Base-by-base conservation (phyloP, 2,329 filamentous ascomycete genomes). In the Paramyrothecium roridum region DNA sequence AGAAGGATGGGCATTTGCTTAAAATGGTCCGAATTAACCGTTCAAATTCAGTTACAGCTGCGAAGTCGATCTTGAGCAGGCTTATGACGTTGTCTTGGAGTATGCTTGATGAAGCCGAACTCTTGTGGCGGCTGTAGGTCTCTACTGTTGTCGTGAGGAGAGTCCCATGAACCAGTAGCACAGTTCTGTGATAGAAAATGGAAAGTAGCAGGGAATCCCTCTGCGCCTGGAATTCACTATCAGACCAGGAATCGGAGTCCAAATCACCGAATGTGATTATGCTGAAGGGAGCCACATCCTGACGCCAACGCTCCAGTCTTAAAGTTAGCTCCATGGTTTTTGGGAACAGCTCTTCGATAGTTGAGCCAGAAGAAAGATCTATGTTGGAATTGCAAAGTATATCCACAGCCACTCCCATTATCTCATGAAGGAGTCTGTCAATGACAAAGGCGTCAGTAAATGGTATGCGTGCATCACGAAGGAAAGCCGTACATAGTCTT, bases 11-110 rank as follows among this genome's bases (percentile, higher is more conserved):
- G 3, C n/a, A n/a, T 59, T 47, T n/a, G 61, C 50, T 2, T 50
- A 54, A 2, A 65, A 67, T 56, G 10, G 54, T 47, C 2, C 59
- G 46, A 8, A 65, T 56, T 1, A 67, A 33, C 2, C 22, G 53
- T 6, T 64, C 61, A 33, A 64, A 63, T n/a, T 61, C 59, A 11
- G 52, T 45, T 1, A 66, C 51, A 1, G 58, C 59, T 12, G 55
- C 47, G 20, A 65, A 50, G 16, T 67, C 63, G 17, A 48, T 58
- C n/a, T 59, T 59, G 8, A 67, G 52, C 12, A 68, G 53, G 2
- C 63, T 60, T 3, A 56, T 51, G 1, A 57, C 53, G 12, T 60
- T 57, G 3, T 62, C 59, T 30, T 55, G 47, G 3, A 63, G 53
- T 12, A 63, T 56, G 2, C 52, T 54, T 3, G 57, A 57, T 1